Base-by-base conservation (phyloP, 352 stramenopile genomes). In the Hyphochytrium catenoides region DNA sequence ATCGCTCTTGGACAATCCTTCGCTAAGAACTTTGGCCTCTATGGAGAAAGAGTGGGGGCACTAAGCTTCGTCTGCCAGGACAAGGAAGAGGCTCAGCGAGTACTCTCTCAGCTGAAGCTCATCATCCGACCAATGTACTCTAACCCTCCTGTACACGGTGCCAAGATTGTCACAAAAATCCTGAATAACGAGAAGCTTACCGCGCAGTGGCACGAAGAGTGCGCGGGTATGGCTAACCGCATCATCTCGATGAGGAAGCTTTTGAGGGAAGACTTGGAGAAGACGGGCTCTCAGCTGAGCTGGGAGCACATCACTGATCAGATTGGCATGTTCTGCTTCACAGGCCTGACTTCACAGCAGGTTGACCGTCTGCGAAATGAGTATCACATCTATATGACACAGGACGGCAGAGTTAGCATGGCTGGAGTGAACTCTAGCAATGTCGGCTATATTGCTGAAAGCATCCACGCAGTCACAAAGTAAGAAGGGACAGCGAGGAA, bases 21-120 rank as follows among this genome's bases (percentile, higher is more conserved):
- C 59, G 91, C 89, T 27, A 99, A 99, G 68, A 99, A 99, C 77
- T 98, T 99, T 56, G 93, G 93, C 41, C 72, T 99, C 8, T 99
- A 99, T 62, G 93, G 93, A 37, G 85, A 99, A 54, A 66, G 93
- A 49, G 76, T 98, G 17, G 93, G 93, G 31, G 78, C 87, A 19
- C 62, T 98, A 33, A 95, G 74, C 23, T 67, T 97, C 19, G 90
- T 99, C 35, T 89, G 73, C 17, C 57, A 59, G 36, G 61, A 75
- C 52, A 57, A 73, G 26, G 91, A 98, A 19, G 91, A 99, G 62
- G 85, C 82, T 21, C 67, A 86, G 41, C 68, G 82, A 39, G 74
- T 97, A 19, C 61, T 84, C 47, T 95, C 77, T 44, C 90, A 98
- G 71, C 66, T 99, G 42, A 99, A 99, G 64, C 81, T 95, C 29